phyloP scores from a whole-genome alignment of 2,329 filamentous ascomycete genomes.

The Arthrobotrys musiformis region DNA sequence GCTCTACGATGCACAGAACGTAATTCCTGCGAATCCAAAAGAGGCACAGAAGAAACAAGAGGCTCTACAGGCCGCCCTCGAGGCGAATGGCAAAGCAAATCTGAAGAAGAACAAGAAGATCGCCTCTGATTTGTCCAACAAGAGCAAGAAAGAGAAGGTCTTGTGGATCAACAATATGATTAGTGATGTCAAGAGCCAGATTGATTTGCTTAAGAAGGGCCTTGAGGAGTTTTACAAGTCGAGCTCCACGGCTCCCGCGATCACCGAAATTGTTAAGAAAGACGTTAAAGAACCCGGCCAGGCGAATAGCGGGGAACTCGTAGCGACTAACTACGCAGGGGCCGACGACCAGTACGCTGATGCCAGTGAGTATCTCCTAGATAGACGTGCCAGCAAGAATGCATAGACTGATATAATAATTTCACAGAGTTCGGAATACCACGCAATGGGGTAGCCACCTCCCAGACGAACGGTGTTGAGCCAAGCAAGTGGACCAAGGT shows the following conservation, averaged over 20 bases:
- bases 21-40: neutral
- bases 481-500: conserved; percentile 29
- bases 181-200: conserved; percentile 19
- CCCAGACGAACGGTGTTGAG: conserved; percentile 12
- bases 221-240: conserved; percentile 26
- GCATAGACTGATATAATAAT: conserved; percentile 11
- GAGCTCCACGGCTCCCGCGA: conserved; percentile 24
- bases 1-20: conserved; percentile 18
- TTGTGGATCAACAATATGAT: conserved; percentile 26
- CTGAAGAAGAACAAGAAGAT: conserved; percentile 15
- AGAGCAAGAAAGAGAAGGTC: conserved; percentile 24
- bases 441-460: conserved; percentile 23
- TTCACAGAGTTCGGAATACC: conserved; percentile 30
- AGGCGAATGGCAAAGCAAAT: conserved; percentile 23
- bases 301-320: conserved; percentile 8
- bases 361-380: conserved; percentile 19
- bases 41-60: neutral
- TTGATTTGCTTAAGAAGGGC: conserved; percentile 21
- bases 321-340: conserved; percentile 15
- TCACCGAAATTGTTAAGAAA: conserved; percentile 27
- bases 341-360: conserved; percentile 26
- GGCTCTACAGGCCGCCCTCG: conserved; percentile 8
- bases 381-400: conserved; percentile 18
- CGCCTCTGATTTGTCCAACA: conserved; percentile 20
- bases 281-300: conserved; percentile 24